These are phyloP conservation scores for Boletus reticuloceps DNA, from an alignment of 768 basidiomycete species.

Conservation along the genomic window DNA sequence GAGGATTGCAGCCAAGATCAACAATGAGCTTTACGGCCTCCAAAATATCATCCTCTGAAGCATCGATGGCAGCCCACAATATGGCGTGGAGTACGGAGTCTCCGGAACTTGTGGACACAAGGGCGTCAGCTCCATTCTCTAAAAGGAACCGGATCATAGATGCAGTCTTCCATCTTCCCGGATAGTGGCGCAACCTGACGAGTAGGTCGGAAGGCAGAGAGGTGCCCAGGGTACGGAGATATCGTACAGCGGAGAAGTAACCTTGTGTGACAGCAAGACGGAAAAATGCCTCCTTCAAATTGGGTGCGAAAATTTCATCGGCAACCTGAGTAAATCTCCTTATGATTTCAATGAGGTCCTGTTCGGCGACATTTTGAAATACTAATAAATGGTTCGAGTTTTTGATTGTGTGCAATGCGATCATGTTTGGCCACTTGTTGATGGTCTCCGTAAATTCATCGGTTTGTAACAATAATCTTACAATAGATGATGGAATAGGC, in stretches of 20 bases:
- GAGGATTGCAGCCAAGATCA: background rate
- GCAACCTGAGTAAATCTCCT: background rate
- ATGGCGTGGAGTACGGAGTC: background rate
- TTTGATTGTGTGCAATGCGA: too few relatives aligned
- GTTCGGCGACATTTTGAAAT: background rate
- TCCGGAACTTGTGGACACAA: background rate
- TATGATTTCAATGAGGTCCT: background rate
- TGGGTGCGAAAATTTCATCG: background rate
- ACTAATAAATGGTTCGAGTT: background rate
- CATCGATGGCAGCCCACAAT: background rate
- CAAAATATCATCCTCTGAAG: background rate
- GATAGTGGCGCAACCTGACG: background rate
- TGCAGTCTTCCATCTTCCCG: background rate
- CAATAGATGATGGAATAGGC: background rate
- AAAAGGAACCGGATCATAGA: background rate
- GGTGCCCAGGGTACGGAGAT: background rate
- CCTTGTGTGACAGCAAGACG: background rate
- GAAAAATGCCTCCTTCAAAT: background rate
- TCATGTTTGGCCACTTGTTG: background rate
- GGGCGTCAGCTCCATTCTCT: background rate
- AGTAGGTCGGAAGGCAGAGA: background rate
- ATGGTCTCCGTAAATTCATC: background rate
- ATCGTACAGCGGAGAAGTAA: background rate
- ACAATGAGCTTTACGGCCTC: background rate
- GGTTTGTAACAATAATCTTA: background rate